phyloP scores from a whole-genome alignment of 805 yeast species.

The Candida ipomoeae region DNA sequence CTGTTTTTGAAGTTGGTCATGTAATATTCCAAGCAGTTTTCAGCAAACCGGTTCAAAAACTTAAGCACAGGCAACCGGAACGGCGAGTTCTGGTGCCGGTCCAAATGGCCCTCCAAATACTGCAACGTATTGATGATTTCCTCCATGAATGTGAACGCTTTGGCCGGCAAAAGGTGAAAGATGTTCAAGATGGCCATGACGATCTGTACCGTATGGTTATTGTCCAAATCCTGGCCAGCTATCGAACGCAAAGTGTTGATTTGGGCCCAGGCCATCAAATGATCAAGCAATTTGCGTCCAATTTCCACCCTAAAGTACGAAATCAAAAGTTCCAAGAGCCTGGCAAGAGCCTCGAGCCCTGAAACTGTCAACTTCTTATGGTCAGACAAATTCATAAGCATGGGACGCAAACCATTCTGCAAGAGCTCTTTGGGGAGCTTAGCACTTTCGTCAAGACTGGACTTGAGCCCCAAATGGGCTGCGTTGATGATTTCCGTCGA shows the following conservation, averaged over 20 bases:
- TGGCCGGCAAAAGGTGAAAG: slow-evolving; percentile 86
- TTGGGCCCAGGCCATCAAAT: slow-evolving; percentile 93
- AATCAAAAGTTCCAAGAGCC: slow-evolving; percentile 78
- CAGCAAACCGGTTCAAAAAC: slow-evolving; percentile 77
- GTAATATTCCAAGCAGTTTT: slow-evolving; percentile 68
- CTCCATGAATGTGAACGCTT: slow-evolving; percentile 87
- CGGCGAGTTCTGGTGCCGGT: slow-evolving; percentile 83
- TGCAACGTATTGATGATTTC: slow-evolving; percentile 75
- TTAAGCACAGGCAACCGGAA: slow-evolving; percentile 88
- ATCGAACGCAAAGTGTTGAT: slow-evolving; percentile 70
- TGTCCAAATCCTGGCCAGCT: slow-evolving; percentile 74
- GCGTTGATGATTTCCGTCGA: slow-evolving; percentile 88
- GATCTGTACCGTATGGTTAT: slow-evolving; percentile 77
- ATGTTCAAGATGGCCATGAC: slow-evolving; percentile 87
- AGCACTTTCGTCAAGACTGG: slow-evolving; percentile 78
- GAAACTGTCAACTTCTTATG: slow-evolving; percentile 85
- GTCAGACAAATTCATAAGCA: slow-evolving; percentile 91
- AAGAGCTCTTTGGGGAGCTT: slow-evolving; percentile 89
- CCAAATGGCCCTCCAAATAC: slow-evolving; percentile 73
- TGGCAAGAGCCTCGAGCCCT: slow-evolving; percentile 87
- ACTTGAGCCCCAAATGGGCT: slow-evolving; percentile 82
- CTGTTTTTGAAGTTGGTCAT: slow-evolving; percentile 61
- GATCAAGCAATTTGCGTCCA: slow-evolving; percentile 89
- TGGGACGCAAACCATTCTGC: slow-evolving; percentile 94
- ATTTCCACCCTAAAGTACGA: slow-evolving; percentile 96